Conservation (phyloP, 257 asterid species). For the Capsicum rhomboideum region DNA sequence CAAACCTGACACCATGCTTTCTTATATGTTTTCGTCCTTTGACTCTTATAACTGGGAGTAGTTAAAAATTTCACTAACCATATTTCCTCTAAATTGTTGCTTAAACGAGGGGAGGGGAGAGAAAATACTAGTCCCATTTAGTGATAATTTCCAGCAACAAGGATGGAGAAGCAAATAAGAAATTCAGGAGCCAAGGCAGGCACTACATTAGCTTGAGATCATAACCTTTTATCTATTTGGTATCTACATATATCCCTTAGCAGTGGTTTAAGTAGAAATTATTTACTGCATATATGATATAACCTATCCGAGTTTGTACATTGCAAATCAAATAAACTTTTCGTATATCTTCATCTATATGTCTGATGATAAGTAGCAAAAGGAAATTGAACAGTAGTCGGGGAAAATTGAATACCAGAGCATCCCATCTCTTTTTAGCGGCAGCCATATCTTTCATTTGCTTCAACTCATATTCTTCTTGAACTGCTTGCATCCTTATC, state of each 20-base stretch:
- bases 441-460: slow-evolving; percentile 97
- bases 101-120: background rate
- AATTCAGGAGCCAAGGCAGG: background rate
- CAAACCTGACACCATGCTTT: background rate
- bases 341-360: no score
- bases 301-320: no score
- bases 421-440: slow-evolving; percentile 94
- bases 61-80: background rate
- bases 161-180: background rate
- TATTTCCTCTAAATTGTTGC: background rate
- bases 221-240: background rate
- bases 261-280: background rate
- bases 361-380: background rate
- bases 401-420: slow-evolving; percentile 48
- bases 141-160: background rate
- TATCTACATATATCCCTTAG: background rate
- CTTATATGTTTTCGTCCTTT: background rate
- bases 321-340: no score
- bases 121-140: no score
- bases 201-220: background rate
- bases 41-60: background rate
- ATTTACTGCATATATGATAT: background rate
- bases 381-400: background rate
- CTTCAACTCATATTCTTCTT: slow-evolving; percentile 85
- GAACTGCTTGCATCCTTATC: slow-evolving; percentile 67